These are phyloP conservation scores for Debaryomyces sp. DNA, from an alignment of 1,139 yeast genomes.

Conservation along the genomic window DNA sequence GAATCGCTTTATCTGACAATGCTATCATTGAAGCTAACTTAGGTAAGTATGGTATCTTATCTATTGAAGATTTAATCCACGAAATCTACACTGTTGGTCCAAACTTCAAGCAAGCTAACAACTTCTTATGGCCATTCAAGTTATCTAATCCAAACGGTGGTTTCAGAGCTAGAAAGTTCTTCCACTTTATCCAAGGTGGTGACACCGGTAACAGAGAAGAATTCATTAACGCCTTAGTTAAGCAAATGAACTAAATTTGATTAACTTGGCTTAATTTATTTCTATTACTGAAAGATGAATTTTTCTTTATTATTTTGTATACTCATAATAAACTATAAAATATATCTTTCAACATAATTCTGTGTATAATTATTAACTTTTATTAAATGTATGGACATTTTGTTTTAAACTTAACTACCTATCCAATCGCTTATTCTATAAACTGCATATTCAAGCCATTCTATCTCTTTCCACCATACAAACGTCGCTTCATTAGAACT, in stretches of 20 bases:
- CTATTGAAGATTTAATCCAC: slow-evolving; percentile 97
- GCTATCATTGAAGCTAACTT: slow-evolving; percentile 89
- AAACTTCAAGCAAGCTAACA: slow-evolving; percentile 99
- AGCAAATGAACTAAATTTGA: slow-evolving; percentile 80
- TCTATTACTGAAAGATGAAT: slow-evolving; percentile 3
- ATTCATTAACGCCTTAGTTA: slow-evolving; percentile 95
- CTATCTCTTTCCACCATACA: slow-evolving; percentile 40
- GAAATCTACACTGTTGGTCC: slow-evolving; percentile 99
- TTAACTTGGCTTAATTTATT: slow-evolving; percentile 2
- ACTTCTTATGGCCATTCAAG: slow-evolving; percentile 99
- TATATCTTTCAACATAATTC: slow-evolving; percentile 8
- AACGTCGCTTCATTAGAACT: slow-evolving; percentile 15
- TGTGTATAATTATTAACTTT: slow-evolving; percentile 7
- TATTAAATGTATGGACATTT: slow-evolving; percentile 3
- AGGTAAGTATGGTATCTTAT: slow-evolving; percentile 96
- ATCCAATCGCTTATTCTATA: slow-evolving; percentile 26
- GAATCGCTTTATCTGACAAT: slow-evolving; percentile 94
- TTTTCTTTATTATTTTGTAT: slow-evolving; percentile 8
- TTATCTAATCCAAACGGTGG: slow-evolving; percentile 99
- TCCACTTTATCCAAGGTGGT: slow-evolving; percentile 99
- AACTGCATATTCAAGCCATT: slow-evolving; percentile 34
- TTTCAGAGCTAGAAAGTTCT: slow-evolving; percentile 99
- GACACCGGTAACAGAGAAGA: slow-evolving; percentile 99
- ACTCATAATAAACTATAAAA: slow-evolving; percentile 5
- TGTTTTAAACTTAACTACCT: slow-evolving; percentile 6